Evolutionary conservation across 2,329 filamentous ascomycete genomes (phyloP), one percentile per base, ranked within the genome.

Genomic region (Microascus cirrosus): DNA sequence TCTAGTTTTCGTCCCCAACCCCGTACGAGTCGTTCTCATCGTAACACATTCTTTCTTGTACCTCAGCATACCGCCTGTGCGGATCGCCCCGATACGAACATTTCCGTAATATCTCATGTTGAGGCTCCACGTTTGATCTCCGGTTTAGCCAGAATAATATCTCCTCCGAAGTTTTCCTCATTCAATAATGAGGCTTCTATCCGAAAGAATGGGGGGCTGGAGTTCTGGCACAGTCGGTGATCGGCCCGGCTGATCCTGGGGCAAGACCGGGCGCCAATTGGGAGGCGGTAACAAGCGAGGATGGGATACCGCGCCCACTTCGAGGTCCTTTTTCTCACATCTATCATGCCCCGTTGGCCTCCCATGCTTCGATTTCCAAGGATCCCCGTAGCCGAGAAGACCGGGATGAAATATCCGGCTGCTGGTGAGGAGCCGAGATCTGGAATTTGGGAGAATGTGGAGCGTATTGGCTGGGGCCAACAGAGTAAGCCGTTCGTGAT

Each of bases 131-230:
- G 45, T 50, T 50, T 50, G 45, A 50, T 45, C 18, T 45, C 35
- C 54, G 20, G 54, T 55, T 55, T 55, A 55, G 54, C 54, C 54
- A 55, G 54, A 55, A 55, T 55, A 55, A 25, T 48, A 45, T 45
- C 22, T 45, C 36, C 24, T 45, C 45, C n/a, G 22, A 20, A 8
- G n/a, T 13, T 11, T 11, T 24, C 45, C 45, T 22, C 13, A 22
- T 6, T 22, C 12, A 5, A 22, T 50, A 22, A 50, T 10, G 45
- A 22, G 3, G 7, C n/a, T 2, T 50, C 11, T 11, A 20, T 7
- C 20, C n/a, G 11, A 24, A 50, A 22, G n/a, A 50, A 50, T 22
- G 22, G 22, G 45, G 20, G 20, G 45, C 20, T 4, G n/a, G 20
- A 55, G 28, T 32, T 55, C 54, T 55, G 54, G 54, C 8, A 55